A percentile compares a stretch with the other conserved stretches of the same genome.
Evolutionary conservation across 2,329 filamentous ascomycete species (phyloP).

Genomic region (Bisporella sp.): DNA sequence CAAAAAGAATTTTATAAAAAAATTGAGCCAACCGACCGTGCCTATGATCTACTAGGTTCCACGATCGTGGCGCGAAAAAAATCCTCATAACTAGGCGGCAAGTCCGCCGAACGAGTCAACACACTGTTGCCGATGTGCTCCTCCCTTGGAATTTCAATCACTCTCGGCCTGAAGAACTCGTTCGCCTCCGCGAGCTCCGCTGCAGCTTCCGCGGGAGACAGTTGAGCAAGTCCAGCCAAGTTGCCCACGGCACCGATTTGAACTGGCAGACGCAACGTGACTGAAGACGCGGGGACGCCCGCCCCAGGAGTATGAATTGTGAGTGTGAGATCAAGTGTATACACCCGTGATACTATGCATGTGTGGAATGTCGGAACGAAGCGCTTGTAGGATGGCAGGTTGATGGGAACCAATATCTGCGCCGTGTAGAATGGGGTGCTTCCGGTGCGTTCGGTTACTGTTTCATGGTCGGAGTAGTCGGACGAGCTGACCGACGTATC

Average conservation of each 20-base stretch:
- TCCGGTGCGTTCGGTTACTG: conserved; percentile 1
- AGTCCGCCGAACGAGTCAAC: conserved; percentile 10
- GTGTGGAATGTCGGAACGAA: conserved; percentile 65
- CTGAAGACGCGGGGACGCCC: conserved; percentile 29
- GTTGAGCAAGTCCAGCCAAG: conserved; percentile 1
- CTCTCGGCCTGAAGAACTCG: conserved; percentile 20
- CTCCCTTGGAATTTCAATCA: conserved; percentile 20
- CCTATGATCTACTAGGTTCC: conserved; percentile 10
- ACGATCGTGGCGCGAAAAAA: conserved; percentile 8
- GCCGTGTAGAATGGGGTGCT: conserved; percentile 43
- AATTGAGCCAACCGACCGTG: not conserved
- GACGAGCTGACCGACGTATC: conserved; percentile 21
- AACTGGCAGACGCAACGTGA: conserved; percentile 21
- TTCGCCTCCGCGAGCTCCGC: conserved; percentile 21
- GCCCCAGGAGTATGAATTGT: conserved; percentile 43
- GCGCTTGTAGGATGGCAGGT: conserved; percentile 50
- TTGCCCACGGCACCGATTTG: conserved; percentile 24
- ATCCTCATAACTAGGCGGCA: conserved; percentile 24
- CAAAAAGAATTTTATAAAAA: too few relatives aligned
- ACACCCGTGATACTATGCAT: conserved; percentile 58
- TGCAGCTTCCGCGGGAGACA: conserved; percentile 16
- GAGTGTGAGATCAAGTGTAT: conserved; percentile 52
- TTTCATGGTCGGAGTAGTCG: conserved; percentile 14
- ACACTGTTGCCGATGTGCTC: conserved; percentile 21
- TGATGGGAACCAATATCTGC: conserved; percentile 55